A percentile compares a stretch with the other conserved stretches of the same genome.
phyloP scores from a whole-genome alignment of 208 protist genomes.

The Herpetomonas samuelpessoai region DNA sequence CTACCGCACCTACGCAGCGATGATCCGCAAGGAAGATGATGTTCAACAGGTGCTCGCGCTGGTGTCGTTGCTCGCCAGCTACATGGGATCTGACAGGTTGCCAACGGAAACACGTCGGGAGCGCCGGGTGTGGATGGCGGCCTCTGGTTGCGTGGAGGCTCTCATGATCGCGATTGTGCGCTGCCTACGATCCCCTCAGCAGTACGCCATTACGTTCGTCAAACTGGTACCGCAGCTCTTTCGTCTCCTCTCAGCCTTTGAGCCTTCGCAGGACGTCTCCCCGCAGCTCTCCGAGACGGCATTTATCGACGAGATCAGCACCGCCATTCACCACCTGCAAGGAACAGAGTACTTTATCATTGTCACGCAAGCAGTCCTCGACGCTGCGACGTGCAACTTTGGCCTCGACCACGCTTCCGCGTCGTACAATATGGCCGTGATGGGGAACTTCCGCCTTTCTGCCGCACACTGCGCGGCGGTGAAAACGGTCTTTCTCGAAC shows the following conservation, averaged over 20 bases:
- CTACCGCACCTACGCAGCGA: constrained; percentile 46
- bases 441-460: constrained; percentile 44
- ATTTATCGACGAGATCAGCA: constrained; percentile 41
- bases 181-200: constrained; percentile 25
- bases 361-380: constrained; percentile 59
- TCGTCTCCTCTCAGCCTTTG: constrained; percentile 64
- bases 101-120: constrained; percentile 32
- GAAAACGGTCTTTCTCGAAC: constrained; percentile 75
- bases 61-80: constrained; percentile 35
- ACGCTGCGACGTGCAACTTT: constrained; percentile 58
- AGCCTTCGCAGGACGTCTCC: constrained; percentile 46
- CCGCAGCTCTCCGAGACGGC: constrained; percentile 50
- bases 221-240: constrained; percentile 64
- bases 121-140: constrained; percentile 60
- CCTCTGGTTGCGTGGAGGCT: constrained; percentile 54
- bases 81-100: constrained; percentile 25
- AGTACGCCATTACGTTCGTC: constrained; percentile 33
- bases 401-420: constrained; percentile 14
- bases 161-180: constrained; percentile 46
- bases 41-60: constrained; percentile 34
- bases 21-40: constrained; percentile 32
- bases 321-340: constrained; percentile 31
- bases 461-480: constrained; percentile 51
- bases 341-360: constrained; percentile 62
- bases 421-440: constrained; percentile 12